Conservation (phyloP, 495 filamentous ascomycete genomes). For the Tuber indicum region DNA sequence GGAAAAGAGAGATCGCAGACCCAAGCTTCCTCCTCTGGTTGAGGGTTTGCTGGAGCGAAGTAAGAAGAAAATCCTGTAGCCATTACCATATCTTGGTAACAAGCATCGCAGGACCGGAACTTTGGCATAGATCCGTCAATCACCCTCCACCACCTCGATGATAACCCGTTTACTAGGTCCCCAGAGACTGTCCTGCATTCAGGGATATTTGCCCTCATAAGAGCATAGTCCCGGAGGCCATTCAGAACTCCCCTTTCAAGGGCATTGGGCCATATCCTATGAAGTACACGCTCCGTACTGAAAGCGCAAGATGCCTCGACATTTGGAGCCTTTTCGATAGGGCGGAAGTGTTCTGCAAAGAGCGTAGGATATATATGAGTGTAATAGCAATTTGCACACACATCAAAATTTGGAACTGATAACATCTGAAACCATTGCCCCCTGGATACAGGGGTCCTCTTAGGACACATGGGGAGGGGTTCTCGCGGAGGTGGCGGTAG, state of each 20-base stretch:
- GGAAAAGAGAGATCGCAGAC: slow-evolving; percentile 42
- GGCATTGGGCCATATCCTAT: slow-evolving; percentile 33
- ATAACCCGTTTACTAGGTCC: slow-evolving; percentile 8
- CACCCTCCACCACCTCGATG: slow-evolving; percentile 28
- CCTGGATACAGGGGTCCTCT: slow-evolving; percentile 20
- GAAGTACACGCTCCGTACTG: slow-evolving; percentile 28
- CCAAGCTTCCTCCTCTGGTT: slow-evolving; percentile 41
- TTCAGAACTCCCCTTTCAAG: slow-evolving; percentile 22
- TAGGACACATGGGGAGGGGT: slow-evolving; percentile 26
- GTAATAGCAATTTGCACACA: slow-evolving; percentile 33
- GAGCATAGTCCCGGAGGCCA: slow-evolving; percentile 25
- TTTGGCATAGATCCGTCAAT: slow-evolving; percentile 36
- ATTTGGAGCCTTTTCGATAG: slow-evolving; percentile 22
- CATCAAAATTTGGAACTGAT: slow-evolving; percentile 24
- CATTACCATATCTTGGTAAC: slow-evolving; percentile 43
- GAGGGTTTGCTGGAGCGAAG: slow-evolving; percentile 34
- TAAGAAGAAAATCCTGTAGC: slow-evolving; percentile 37
- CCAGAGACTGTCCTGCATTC: slow-evolving; percentile 24
- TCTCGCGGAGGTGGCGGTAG: slow-evolving; percentile 24
- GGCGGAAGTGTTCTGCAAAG: slow-evolving; percentile 24
- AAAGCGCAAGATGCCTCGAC: slow-evolving; percentile 22
- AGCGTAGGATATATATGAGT: slow-evolving; percentile 22
- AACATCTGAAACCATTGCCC: slow-evolving; percentile 33
- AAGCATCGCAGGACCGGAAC: slow-evolving; percentile 44
- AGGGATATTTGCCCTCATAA: slow-evolving; percentile 21